Percentiles rank a stretch among this genome's conserved stretches.
These are phyloP conservation scores for Trichoderma gracile DNA, from an alignment of 2,329 filamentous ascomycete genomes.

Conservation along the genomic window DNA sequence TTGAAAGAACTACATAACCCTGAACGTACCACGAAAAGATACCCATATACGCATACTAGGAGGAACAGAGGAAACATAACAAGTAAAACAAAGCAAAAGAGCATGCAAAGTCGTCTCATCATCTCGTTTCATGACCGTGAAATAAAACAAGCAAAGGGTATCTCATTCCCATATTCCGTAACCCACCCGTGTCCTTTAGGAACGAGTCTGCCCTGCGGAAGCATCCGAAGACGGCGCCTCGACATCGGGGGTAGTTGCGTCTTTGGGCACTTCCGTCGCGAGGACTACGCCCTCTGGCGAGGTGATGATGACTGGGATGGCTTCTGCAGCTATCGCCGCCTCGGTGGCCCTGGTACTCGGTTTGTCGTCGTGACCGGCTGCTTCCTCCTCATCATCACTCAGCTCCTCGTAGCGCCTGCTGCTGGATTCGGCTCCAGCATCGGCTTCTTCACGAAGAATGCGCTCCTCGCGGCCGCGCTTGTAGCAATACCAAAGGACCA, in stretches of 20 bases:
- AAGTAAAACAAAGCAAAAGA: not conserved
- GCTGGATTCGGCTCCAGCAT: slow-evolving; percentile 34
- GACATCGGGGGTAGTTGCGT: not conserved
- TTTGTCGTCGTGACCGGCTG: not conserved
- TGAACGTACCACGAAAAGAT: slow-evolving; percentile 2
- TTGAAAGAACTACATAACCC: not conserved
- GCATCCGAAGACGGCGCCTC: not conserved
- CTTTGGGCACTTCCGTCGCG: not conserved
- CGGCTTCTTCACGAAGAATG: slow-evolving; percentile 60
- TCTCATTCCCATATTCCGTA: not conserved
- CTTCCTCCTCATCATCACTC: slow-evolving; percentile 47
- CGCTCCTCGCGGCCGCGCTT: slow-evolving; percentile 88
- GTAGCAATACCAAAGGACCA: slow-evolving; percentile 97
- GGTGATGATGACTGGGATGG: slow-evolving; percentile 9
- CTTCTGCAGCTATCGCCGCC: not conserved
- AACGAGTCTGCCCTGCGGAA: not conserved
- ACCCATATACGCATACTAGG: slow-evolving; percentile 9
- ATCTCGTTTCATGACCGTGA: slow-evolving; percentile 1
- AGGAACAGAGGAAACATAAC: not conserved
- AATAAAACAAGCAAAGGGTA: not conserved
- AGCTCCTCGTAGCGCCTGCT: slow-evolving; percentile 51
- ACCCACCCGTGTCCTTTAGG: not conserved
- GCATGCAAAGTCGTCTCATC: not conserved
- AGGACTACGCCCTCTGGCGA: not conserved
- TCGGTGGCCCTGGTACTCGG: not conserved